A percentile compares a stretch with the other conserved stretches of the same genome.
Conservation (phyloP, 805 yeast genomes). For the Kazachstania africana region DNA sequence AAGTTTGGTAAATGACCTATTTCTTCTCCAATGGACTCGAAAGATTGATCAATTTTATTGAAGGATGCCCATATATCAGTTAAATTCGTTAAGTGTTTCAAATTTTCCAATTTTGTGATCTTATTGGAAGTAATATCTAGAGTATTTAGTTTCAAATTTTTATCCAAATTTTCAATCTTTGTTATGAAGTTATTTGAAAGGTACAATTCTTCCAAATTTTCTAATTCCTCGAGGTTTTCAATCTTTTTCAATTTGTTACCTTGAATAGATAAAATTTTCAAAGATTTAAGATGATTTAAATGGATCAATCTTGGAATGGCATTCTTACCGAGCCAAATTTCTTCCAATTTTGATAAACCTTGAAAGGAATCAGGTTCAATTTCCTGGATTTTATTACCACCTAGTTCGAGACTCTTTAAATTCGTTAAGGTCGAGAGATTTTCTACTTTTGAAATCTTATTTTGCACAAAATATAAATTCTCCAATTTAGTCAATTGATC, state of each 20-base stretch:
- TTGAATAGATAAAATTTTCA: conserved; percentile 77
- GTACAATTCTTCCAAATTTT: conserved; percentile 73
- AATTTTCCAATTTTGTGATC: conserved; percentile 47
- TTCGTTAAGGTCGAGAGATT: conserved; percentile 45
- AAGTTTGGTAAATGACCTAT: conserved; percentile 50
- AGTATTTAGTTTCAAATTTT: conserved; percentile 52
- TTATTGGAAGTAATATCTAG: conserved; percentile 75
- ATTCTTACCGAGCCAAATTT: conserved; percentile 91
- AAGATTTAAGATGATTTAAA: conserved; percentile 43
- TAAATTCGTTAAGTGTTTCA: conserved; percentile 53
- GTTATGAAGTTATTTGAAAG: conserved; percentile 73
- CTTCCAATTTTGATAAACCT: conserved; percentile 44
- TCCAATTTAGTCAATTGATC: conserved; percentile 49
- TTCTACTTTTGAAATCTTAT: conserved; percentile 63
- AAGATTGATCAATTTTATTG: conserved; percentile 51
- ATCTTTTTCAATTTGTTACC: conserved; percentile 68
- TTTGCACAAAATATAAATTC: conserved; percentile 78
- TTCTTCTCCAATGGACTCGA: conserved; percentile 56
- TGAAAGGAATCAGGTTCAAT: conserved; percentile 33
- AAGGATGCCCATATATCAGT: conserved; percentile 93
- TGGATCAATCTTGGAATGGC: conserved; percentile 54
- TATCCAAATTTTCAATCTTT: conserved; percentile 67
- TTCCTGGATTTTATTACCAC: conserved; percentile 66
- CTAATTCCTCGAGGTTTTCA: conserved; percentile 68
- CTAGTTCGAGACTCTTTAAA: conserved; percentile 69